These are phyloP conservation scores for Phytomonas serpens DNA, from an alignment of 208 protist genomes.

Conservation along the genomic window DNA sequence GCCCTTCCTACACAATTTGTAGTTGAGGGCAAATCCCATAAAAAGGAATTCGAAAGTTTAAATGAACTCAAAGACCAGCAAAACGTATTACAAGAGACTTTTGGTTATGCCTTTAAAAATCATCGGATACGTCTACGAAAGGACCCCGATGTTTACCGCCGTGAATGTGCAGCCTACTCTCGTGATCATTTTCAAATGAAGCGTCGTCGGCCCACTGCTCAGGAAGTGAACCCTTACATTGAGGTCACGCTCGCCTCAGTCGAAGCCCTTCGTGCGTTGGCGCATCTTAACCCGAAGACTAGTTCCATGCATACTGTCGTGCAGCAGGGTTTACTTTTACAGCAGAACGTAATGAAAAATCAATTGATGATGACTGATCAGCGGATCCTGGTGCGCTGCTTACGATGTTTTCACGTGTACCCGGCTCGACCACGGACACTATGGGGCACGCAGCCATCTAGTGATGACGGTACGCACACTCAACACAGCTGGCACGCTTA, in stretches of 20 bases:
- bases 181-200: conserved; percentile 27
- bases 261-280: conserved; percentile 40
- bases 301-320: conserved; percentile 30
- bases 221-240: conserved; percentile 44
- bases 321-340: conserved; percentile 40
- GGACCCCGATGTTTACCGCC: conserved; percentile 31
- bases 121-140: conserved; percentile 50
- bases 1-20: not conserved
- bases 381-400: conserved; percentile 57
- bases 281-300: conserved; percentile 16
- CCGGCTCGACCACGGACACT: conserved; percentile 49
- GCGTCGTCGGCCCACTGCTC: conserved; percentile 17
- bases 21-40: not conserved
- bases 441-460: conserved; percentile 22
- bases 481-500: conserved; percentile 55
- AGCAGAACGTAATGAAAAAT: conserved; percentile 43
- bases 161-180: conserved; percentile 43
- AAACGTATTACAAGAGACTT: conserved; percentile 26
- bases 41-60: not conserved
- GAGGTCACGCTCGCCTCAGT: conserved; percentile 55
- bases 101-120: conserved; percentile 21
- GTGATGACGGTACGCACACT: conserved; percentile 19
- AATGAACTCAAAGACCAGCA: not conserved
- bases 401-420: conserved; percentile 80
- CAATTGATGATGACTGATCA: conserved; percentile 55